A percentile compares a stretch with the other conserved stretches of the same genome.
Conservation (phyloP, 306 rosid genomes). For the Glycine tomentella region DNA sequence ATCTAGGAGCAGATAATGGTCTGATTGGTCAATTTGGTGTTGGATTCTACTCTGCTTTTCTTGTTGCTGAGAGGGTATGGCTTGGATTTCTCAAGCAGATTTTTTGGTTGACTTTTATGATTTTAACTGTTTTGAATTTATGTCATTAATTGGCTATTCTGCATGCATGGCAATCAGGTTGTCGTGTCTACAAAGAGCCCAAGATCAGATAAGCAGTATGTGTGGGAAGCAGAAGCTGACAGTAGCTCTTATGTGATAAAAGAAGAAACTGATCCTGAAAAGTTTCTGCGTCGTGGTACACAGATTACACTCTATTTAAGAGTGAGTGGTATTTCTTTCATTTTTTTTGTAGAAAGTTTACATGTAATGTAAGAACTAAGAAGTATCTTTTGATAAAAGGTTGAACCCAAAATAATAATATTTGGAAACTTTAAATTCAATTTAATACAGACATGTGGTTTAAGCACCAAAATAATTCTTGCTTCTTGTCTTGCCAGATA, state of each 20-base stretch:
- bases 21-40: conserved; percentile 99
- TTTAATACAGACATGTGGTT: neutral
- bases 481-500: neutral
- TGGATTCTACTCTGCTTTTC: conserved; percentile 97
- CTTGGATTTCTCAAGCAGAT: conserved; percentile 33
- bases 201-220: conserved; percentile 85
- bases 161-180: conserved; percentile 61
- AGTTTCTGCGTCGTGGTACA: conserved; percentile 80
- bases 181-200: conserved; percentile 98
- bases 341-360: conserved; percentile 12
- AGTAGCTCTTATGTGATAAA: conserved; percentile 87
- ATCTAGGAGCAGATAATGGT: conserved; percentile 84
- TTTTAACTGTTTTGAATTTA: conserved; percentile 6
- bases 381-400: conserved; percentile 1
- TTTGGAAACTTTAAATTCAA: neutral
- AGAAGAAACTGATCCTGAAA: conserved; percentile 95
- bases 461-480: neutral
- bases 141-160: conserved; percentile 48
- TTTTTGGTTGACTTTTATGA: neutral
- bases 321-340: conserved; percentile 55
- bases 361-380: neutral
- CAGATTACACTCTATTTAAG: conserved; percentile 87
- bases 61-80: conserved; percentile 90
- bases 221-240: conserved; percentile 91
- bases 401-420: neutral